phyloP scores from a whole-genome alignment of 208 protist species.

The Trypanosoma theileri region DNA sequence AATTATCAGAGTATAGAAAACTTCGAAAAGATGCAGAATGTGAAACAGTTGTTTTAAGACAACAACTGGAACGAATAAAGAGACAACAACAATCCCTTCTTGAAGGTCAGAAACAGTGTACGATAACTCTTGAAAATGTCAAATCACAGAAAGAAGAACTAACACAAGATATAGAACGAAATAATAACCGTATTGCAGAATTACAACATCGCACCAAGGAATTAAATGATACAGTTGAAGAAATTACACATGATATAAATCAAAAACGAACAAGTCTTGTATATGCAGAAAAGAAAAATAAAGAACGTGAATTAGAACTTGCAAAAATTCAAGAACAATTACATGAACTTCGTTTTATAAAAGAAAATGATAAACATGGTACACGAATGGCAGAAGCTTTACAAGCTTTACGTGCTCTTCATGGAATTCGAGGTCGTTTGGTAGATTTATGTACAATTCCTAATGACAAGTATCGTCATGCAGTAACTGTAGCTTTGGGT shows the following conservation, averaged over 20 bases:
- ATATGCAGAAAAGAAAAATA: constrained; percentile 56
- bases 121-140: constrained; percentile 44
- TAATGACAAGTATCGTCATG: constrained; percentile 90
- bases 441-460: constrained; percentile 93
- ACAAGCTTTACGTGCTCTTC: constrained; percentile 88
- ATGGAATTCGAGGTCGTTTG: constrained; percentile 88
- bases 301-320: constrained; percentile 77
- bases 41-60: constrained; percentile 70
- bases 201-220: constrained; percentile 59
- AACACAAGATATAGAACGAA: constrained; percentile 37
- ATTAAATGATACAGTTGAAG: constrained; percentile 33
- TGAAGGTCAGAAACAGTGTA: constrained; percentile 70
- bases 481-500: constrained; percentile 96
- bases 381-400: constrained; percentile 80
- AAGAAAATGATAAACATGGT: constrained; percentile 80
- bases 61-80: constrained; percentile 70
- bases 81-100: constrained; percentile 61
- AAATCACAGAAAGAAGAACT: constrained; percentile 55
- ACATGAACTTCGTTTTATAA: constrained; percentile 80
- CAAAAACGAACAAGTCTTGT: constrained; percentile 39
- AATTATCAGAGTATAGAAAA: constrained; percentile 73
- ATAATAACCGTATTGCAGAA: constrained; percentile 39
- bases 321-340: constrained; percentile 88
- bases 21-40: constrained; percentile 86
- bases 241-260: constrained; percentile 45